Base-by-base conservation (phyloP, 345 rosid genomes). In the Clarkia xantiana region DNA sequence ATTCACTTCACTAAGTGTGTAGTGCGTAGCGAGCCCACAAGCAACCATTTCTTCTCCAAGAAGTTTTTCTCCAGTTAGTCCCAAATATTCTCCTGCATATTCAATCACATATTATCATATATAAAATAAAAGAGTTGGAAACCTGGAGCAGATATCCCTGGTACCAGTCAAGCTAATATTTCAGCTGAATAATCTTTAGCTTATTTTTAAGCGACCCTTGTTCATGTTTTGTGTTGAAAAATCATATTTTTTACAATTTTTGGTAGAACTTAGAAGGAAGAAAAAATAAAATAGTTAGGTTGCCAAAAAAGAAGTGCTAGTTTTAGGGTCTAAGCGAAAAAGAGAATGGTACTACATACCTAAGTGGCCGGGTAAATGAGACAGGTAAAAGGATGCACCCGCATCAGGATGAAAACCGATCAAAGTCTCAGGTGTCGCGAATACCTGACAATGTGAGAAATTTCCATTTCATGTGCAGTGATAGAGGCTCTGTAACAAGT, bases 341-440 rank as follows among this genome's bases (percentile, higher is more conserved):
- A n/a, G n/a, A n/a, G n/a, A n/a, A 7, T 3, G 36, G 36, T 19
- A 49, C 57, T 59, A 49, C 36, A 51, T 75, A 91, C 95, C 98
- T 62, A 91, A 67, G 70, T 74, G 76, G 62, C 93, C 94, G 45
- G 89, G 94, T 56, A 91, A 73, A 61, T 57, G 95, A 19, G 98
- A 74, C 38, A 91, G 93, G 68, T 80, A 61, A 78, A 79, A 86
- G 42, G 98, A 91, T 53, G 96, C 96, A 10, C 85, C 96, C 47
- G 98, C 98, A 71, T 91, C 96, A 48, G 98, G 98, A 67, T 86
- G 96, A 66, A 86, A 84, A 40, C 95, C 96, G 54, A 91, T 91
- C 23, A 73, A 74, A 67, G 90, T 75, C 74, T 91, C 98, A 16
- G 96, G 98, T 23, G 94, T 86, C 9, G 98, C 94, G 76, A 86